phyloP scores from a whole-genome alignment of 1,284 basidiomycete genomes.

The Earliella scabrosa region DNA sequence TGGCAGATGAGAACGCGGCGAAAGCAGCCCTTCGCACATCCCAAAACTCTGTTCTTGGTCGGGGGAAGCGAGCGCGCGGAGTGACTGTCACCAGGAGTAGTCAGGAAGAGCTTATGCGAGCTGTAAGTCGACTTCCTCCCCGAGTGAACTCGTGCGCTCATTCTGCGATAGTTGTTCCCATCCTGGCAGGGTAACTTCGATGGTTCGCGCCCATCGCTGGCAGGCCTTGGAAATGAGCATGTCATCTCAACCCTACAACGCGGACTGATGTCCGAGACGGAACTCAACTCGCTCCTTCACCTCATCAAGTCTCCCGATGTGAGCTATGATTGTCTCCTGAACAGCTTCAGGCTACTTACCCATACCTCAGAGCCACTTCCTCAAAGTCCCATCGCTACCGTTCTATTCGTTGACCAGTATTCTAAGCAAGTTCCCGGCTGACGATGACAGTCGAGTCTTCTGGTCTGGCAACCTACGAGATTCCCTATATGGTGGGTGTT shows the following conservation, averaged over 20 bases:
- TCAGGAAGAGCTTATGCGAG: slow-evolving; percentile 78
- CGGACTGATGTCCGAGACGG: slow-evolving; percentile 65
- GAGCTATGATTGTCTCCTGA: slow-evolving; percentile 29
- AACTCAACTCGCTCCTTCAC: slow-evolving; percentile 64
- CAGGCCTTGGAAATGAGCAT: slow-evolving; percentile 58
- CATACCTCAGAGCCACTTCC: slow-evolving; percentile 68
- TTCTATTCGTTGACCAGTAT: slow-evolving; percentile 76
- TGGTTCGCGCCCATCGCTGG: slow-evolving; percentile 65
- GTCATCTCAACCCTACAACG: slow-evolving; percentile 60
- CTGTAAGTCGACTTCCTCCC: no score
- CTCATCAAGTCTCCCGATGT: slow-evolving; percentile 79
- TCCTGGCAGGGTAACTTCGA: slow-evolving; percentile 79
- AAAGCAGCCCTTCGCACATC: slow-evolving; percentile 68
- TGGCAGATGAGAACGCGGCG: slow-evolving; percentile 59
- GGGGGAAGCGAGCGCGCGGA: slow-evolving; percentile 73
- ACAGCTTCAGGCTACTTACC: slow-evolving; percentile 6
- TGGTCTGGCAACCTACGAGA: slow-evolving; percentile 66
- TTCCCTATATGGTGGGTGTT: slow-evolving; percentile 61
- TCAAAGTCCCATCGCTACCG: slow-evolving; percentile 80
- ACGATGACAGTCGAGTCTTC: slow-evolving; percentile 72
- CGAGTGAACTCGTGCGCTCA: no score
- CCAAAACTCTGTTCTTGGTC: slow-evolving; percentile 70
- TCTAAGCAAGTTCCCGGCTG: slow-evolving; percentile 73
- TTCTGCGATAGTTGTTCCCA: slow-evolving; percentile 78
- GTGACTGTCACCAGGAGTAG: slow-evolving; percentile 79